Evolutionary conservation across 129 eudicot genomes (phyloP), one percentile per base, ranked within the genome.

Genomic region (Apium graveolens): DNA sequence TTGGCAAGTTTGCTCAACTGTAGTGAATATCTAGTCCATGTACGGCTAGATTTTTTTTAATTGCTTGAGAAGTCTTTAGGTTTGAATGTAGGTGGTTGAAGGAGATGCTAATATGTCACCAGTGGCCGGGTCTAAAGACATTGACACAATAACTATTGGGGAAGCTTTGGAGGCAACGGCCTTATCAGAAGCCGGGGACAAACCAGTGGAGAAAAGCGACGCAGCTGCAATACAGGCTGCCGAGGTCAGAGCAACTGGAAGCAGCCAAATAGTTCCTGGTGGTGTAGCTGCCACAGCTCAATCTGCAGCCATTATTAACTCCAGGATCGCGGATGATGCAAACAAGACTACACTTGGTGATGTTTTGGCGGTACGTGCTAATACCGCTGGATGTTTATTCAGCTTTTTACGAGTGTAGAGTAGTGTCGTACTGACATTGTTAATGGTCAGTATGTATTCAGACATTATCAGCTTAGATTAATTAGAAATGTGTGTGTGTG

Each of bases 151-250:
- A 75, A 93, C 98, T 10, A 93, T 91, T 35, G 97, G 98, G 34
- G 97, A 91, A 84, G 98, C 98, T 10, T 87, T 93, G 3, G 96
- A 91, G 84, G 97, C 97, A 0, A 71, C 87, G 0, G 88, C 87
- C 20, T 81, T 68, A n/a, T 78, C 89, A 0, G 68, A 60, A 60
- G 90, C 89, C 4, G 93, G 96, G 0, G 78, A 88, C 80, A 93
- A 88, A 75, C 83, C 96, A 1, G 87, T 93, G 65, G 97, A 89
- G 8, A 88, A 78, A 32, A 85, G 91, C 38, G 98, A 93, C 63
- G 96, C 93, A 0, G 91, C 92, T 4, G 98, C 97, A 4, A 91
- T 93, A 49, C 94, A 84, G 65, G 98, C 97, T 9, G 92, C 91
- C 0, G 98, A 89, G 80, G 86, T 83, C 2, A 77, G 97, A 76